Evolutionary conservation across 164 flowering plant species (phyloP), one percentile per base, ranked within the genome.

Genomic region (Tetracentron sinense): DNA sequence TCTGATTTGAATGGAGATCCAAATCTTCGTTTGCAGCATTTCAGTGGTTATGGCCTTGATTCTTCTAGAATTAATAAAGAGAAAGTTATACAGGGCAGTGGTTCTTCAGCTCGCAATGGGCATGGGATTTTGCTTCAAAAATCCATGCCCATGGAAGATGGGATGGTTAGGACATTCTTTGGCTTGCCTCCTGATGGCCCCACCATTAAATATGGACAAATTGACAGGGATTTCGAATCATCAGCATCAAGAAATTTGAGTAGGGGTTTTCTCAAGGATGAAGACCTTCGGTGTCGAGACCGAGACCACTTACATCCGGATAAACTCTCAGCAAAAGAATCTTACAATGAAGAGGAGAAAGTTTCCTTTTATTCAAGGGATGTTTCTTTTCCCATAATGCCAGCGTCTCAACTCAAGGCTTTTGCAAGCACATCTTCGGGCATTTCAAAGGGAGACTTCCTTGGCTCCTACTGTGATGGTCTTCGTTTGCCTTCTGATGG

Each of bases 321-420:
- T 25, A 59, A 61, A 60, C 12, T 38, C 54, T 16, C 58, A 15
- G 54, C 38, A 10, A 60, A 72, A 53, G 74, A 66, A 42, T 53
- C 60, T 25, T 71, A 63, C 46, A 67, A 57, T 21, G 69, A 56
- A 38, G 69, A 73, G 54, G 73, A 65, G 27, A 56, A 58, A 23
- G 17, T 38, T 47, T 20, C 33, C 10, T 59, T 52, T 12, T 63
- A 66, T 70, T 42, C 63, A 7, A 72, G 71, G 29, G 74, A 72
- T 72, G 59, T 25, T 51, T 48, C 75, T 46, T 61, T 67, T 50
- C 49, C 60, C 54, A 31, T 42, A 17, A n/a, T 56, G 14, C 59
- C 77, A 28, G 19, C 53, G 16, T 62, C 81, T 55, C 76, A 62
- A 17, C 49, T 75, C 19, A 60, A 69, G 42, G 69, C 68, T 26